Evolutionary conservation across 2,329 filamentous ascomycete genomes (phyloP).

Genomic region (Alternaria triticina): DNA sequence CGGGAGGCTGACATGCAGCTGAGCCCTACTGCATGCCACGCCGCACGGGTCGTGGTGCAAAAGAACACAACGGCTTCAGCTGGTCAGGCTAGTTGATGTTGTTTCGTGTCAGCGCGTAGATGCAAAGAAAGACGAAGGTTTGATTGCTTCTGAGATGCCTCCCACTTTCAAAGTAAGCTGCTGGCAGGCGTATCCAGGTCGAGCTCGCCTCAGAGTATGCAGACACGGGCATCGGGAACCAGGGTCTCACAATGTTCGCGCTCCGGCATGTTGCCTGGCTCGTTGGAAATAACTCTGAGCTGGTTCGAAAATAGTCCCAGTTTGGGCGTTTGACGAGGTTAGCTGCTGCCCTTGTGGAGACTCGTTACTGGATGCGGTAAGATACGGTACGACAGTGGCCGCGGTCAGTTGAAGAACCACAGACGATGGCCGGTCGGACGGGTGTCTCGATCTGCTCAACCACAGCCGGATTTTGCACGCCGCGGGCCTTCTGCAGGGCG

Average conservation of each 20-base stretch:
- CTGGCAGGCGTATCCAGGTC: slow-evolving; percentile 8
- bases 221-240: not conserved
- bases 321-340: not conserved
- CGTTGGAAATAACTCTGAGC: not conserved
- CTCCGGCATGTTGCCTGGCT: not conserved
- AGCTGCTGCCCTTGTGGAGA: not conserved
- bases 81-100: slow-evolving; percentile 13
- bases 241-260: not conserved
- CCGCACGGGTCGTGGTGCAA: slow-evolving; percentile 16
- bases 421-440: slow-evolving; percentile 7
- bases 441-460: slow-evolving; percentile 9
- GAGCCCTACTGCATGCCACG: slow-evolving; percentile 21
- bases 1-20: slow-evolving; percentile 31
- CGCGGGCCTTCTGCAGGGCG: slow-evolving; percentile 3
- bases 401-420: slow-evolving; percentile 3
- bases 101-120: slow-evolving; percentile 12
- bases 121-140: not conserved
- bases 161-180: not conserved
- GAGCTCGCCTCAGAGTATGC: not conserved
- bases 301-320: not conserved
- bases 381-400: slow-evolving; percentile 6
- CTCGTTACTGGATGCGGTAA: not conserved
- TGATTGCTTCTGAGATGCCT: slow-evolving; percentile 16
- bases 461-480: slow-evolving; percentile 4
- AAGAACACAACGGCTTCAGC: slow-evolving; percentile 15